A percentile compares a stretch with the other conserved stretches of the same genome.
Evolutionary conservation across 1,284 basidiomycete species (phyloP).

Genomic region (Apiotrichum brassicae): DNA sequence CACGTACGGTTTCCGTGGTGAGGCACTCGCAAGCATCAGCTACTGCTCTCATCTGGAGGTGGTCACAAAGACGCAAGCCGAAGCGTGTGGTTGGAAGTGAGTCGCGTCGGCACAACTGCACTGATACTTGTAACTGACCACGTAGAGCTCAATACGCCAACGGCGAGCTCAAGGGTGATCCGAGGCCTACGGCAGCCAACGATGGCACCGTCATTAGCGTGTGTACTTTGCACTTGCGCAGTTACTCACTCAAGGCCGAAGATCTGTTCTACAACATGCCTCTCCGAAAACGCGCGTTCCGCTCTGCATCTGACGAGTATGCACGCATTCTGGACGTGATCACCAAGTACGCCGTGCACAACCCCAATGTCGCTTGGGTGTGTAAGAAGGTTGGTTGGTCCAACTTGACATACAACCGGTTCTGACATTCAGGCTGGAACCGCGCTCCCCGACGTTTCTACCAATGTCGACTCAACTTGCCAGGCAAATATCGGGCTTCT

Average conservation of each 20-base stretch:
- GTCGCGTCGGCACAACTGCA: constrained; percentile 30
- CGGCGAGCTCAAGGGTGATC: constrained; percentile 65
- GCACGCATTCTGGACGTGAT: constrained; percentile 84
- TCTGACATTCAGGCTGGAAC: constrained; percentile 68
- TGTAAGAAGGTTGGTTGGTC: constrained; percentile 79
- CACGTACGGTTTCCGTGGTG: constrained; percentile 96
- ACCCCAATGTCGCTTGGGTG: constrained; percentile 76
- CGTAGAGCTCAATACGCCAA: constrained; percentile 71
- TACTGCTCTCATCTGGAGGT: constrained; percentile 87
- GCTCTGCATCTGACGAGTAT: constrained; percentile 86
- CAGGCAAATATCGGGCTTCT: constrained; percentile 70
- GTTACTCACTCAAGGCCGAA: constrained; percentile 59
- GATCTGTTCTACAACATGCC: constrained; percentile 95
- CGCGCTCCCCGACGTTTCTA: constrained; percentile 71
- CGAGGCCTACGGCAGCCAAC: constrained; percentile 86
- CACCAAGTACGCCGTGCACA: constrained; percentile 91
- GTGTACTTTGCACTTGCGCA: no score
- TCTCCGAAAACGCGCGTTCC: constrained; percentile 76
- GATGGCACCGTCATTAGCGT: constrained; percentile 88
- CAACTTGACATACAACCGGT: no score
- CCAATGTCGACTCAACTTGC: constrained; percentile 62
- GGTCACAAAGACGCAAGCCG: constrained; percentile 75
- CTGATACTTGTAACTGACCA: not conserved
- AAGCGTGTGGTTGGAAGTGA: constrained; percentile 84
- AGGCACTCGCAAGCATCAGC: constrained; percentile 93